Percentiles rank a stretch among this genome's conserved stretches.
Evolutionary conservation across 2,329 filamentous ascomycete genomes (phyloP).

Genomic region (Hypomyces perniciosus): DNA sequence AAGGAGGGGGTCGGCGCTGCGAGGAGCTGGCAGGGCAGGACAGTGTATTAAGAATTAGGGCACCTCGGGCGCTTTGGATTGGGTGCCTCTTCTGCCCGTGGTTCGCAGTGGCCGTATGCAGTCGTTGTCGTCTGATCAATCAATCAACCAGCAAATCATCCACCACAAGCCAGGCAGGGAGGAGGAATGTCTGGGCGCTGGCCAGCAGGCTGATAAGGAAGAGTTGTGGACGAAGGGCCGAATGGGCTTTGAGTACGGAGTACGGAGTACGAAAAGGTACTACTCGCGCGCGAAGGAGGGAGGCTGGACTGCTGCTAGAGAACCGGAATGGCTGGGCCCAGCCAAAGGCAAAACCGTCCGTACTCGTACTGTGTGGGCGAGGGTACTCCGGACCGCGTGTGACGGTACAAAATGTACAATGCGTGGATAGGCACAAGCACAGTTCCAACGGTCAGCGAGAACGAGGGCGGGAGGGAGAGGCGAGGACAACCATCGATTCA

Average conservation of each 20-base stretch:
- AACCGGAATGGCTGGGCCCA: neutral
- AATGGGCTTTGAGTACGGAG: too few relatives aligned
- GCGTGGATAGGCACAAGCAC: too few relatives aligned
- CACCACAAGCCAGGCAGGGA: slow-evolving; percentile 3
- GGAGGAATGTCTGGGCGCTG: slow-evolving; percentile 4
- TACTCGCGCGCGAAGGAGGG: slow-evolving; percentile 3
- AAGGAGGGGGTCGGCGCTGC: slow-evolving; percentile 4
- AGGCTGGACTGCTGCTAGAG: neutral
- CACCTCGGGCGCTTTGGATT: slow-evolving; percentile 9
- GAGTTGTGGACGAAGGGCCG: slow-evolving; percentile 15
- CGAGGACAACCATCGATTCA: neutral
- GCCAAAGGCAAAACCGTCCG: neutral
- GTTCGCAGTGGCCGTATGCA: neutral
- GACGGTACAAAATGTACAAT: too few relatives aligned
- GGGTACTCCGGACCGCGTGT: too few relatives aligned
- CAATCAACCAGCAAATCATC: neutral
- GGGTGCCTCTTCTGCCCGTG: slow-evolving; percentile 9
- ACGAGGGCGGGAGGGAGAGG: neutral
- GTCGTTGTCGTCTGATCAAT: neutral
- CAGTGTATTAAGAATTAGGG: slow-evolving; percentile 6
- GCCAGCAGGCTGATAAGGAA: slow-evolving; percentile 18
- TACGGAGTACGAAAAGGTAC: too few relatives aligned
- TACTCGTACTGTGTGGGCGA: neutral
- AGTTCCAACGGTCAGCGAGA: too few relatives aligned
- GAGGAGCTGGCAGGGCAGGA: slow-evolving; percentile 4